Evolutionary conservation across 345 rosid species (phyloP), one percentile per base, ranked within the genome.

Genomic region (Citrus reticulata): DNA sequence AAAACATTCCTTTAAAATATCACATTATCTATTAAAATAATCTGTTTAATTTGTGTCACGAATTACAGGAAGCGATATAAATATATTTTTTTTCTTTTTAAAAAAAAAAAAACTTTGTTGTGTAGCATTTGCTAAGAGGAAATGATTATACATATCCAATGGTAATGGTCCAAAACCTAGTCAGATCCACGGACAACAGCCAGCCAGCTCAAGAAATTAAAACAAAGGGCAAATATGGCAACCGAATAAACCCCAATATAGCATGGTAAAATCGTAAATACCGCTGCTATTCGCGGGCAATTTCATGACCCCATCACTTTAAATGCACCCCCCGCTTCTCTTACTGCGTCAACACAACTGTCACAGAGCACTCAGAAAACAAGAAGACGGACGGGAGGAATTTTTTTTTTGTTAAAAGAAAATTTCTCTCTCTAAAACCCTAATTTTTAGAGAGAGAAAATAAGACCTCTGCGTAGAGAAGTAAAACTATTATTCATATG

Each of bases 181-280:
- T 59, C 63, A 24, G 16, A 59, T 59, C 63, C 63, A 24, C 40
- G 19, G 19, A 17, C 22, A 1, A 13, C 4, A 3, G 1, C 4
- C 17, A 13, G 51, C 51, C 51, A 46, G 51, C 51, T 11, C 17
- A 46, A 46, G 51, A 40, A 67, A 24, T 24, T 68, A 46, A 9
- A 37, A 11, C 34, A 55, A 68, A 40, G 68, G 76, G 68, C 54
- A 63, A 34, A 51, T 79, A 63, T 20, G 70, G 76, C 20, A 65
- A 32, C 24, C 5, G 1, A 19, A 0, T 8, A 17, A 9, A 70
- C 1, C 0, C 35, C 8, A 59, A 9, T 1, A 7, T 2, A 2
- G 9, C 1, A 20, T 39, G 68, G 1, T 34, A 61, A 4, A 20
- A 14, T 54, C 24, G 81, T 73, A 73, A 79, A 34, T 54, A 51